Conservation (phyloP, 1,284 basidiomycete species). For the Melampsora americana region DNA sequence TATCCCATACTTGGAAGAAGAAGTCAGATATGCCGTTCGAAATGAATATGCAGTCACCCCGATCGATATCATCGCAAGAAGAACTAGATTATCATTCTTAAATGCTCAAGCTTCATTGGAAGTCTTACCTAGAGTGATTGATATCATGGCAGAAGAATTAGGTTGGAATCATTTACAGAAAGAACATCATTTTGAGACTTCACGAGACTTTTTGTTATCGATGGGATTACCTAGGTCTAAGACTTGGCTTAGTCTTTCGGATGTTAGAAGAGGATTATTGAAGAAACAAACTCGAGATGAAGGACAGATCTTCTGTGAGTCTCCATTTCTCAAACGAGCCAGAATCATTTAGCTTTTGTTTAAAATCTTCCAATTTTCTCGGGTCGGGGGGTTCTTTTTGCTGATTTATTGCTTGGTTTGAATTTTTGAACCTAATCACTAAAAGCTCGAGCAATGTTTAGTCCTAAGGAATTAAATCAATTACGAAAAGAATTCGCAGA, state of each 20-base stretch:
- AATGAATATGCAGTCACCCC: slow-evolving; percentile 89
- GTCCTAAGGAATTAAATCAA: slow-evolving; percentile 42
- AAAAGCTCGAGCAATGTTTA: slow-evolving; percentile 43
- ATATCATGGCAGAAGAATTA: slow-evolving; percentile 84
- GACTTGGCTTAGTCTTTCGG: slow-evolving; percentile 46
- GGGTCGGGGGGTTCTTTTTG: neutral
- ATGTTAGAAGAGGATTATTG: slow-evolving; percentile 40
- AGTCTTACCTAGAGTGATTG: slow-evolving; percentile 78
- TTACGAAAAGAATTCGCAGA: slow-evolving; percentile 42
- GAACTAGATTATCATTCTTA: slow-evolving; percentile 86
- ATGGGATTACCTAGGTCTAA: slow-evolving; percentile 54
- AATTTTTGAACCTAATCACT: neutral
- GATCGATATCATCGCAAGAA: slow-evolving; percentile 85
- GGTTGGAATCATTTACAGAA: slow-evolving; percentile 68
- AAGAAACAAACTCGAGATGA: slow-evolving; percentile 42
- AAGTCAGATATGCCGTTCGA: slow-evolving; percentile 82
- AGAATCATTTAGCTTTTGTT: neutral
- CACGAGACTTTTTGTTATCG: slow-evolving; percentile 55
- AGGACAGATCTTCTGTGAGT: slow-evolving; percentile 44
- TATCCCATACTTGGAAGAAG: slow-evolving; percentile 92
- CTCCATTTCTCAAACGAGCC: neutral
- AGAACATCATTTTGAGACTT: slow-evolving; percentile 62
- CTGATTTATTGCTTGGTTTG: neutral
- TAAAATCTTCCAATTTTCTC: too few relatives aligned
- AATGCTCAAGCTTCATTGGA: slow-evolving; percentile 83